A percentile compares a stretch with the other conserved stretches of the same genome.
Conservation (phyloP, 768 basidiomycete genomes). For the Suillus spraguei region DNA sequence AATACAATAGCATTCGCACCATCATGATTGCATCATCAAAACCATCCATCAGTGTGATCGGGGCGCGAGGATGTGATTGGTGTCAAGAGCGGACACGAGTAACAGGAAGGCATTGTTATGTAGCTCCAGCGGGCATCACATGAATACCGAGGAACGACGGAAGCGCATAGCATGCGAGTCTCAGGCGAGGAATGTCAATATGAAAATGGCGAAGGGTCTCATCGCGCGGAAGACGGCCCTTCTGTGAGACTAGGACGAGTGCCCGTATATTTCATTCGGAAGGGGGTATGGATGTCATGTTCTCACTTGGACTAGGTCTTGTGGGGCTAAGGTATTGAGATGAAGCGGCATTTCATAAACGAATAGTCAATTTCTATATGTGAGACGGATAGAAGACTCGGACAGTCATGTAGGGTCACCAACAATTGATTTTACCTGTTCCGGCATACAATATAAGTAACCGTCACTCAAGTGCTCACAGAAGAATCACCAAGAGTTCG, state of each 20-base stretch:
- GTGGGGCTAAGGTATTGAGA: not conserved
- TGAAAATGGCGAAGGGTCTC: not conserved
- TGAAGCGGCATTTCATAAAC: not conserved
- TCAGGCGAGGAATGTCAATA: not conserved
- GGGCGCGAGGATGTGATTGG: not conserved
- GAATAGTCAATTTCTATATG: not conserved
- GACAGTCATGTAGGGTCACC: not conserved
- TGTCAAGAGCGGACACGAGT: not conserved
- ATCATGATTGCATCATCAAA: no score
- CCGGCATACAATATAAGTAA: not conserved
- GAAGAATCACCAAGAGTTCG: not conserved
- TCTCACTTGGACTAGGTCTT: not conserved
- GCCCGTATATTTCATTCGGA: not conserved
- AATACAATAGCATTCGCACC: not conserved
- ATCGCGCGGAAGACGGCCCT: constrained; percentile 3
- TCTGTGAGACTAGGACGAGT: not conserved
- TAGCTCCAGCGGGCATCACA: not conserved
- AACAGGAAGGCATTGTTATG: not conserved
- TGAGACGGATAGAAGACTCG: not conserved
- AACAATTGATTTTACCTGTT: constrained; percentile 4
- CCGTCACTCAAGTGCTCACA: not conserved
- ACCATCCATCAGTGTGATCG: no score
- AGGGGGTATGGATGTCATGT: no score
- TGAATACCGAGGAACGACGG: constrained; percentile 5
- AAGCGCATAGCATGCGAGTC: constrained; percentile 6